Percentiles rank a stretch among this genome's conserved stretches.
Evolutionary conservation across 192 early-diverging fungal genomes (phyloP).

Genomic region (Podila horticola): DNA sequence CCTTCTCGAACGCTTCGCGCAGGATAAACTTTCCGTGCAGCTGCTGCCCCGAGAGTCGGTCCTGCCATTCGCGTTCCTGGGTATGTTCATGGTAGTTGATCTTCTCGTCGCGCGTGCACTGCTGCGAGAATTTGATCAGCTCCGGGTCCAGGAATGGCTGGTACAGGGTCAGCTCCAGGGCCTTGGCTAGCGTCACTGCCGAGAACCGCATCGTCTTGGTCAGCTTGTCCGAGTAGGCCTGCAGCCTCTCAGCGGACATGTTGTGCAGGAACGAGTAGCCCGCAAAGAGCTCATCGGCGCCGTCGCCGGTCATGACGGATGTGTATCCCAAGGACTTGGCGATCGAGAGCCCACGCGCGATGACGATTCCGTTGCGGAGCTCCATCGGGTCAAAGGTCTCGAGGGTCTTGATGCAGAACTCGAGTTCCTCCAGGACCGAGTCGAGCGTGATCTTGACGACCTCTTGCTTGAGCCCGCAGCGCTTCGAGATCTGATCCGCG

Average conservation of each 20-base stretch:
- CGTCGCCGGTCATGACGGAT: constrained; percentile 70
- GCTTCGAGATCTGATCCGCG: constrained; percentile 59
- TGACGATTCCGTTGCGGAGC: constrained; percentile 69
- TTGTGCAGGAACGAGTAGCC: constrained; percentile 71
- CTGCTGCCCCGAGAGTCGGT: constrained; percentile 24
- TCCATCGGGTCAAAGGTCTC: constrained; percentile 80
- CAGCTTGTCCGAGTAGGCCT: constrained; percentile 60
- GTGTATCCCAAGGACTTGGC: constrained; percentile 57
- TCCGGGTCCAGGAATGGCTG: constrained; percentile 68
- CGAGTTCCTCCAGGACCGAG: constrained; percentile 53
- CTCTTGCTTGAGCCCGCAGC: constrained; percentile 55
- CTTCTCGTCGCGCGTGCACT: constrained; percentile 49
- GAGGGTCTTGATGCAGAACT: constrained; percentile 62
- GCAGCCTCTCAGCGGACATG: constrained; percentile 59
- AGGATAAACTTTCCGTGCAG: constrained; percentile 69
- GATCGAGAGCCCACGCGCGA: constrained; percentile 60
- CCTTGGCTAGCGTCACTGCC: constrained; percentile 59
- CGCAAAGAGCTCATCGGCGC: constrained; percentile 78
- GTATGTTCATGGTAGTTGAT: constrained; percentile 53
- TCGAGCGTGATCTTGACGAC: constrained; percentile 58
- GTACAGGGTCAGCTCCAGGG: constrained; percentile 51
- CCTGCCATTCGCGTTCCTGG: constrained; percentile 37
- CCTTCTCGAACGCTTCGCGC: constrained; percentile 66
- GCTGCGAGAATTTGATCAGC: constrained; percentile 64
- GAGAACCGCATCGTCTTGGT: constrained; percentile 62